Base-by-base conservation (phyloP, 2,329 filamentous ascomycete genomes). In the Cordyceps fumosorosea region DNA sequence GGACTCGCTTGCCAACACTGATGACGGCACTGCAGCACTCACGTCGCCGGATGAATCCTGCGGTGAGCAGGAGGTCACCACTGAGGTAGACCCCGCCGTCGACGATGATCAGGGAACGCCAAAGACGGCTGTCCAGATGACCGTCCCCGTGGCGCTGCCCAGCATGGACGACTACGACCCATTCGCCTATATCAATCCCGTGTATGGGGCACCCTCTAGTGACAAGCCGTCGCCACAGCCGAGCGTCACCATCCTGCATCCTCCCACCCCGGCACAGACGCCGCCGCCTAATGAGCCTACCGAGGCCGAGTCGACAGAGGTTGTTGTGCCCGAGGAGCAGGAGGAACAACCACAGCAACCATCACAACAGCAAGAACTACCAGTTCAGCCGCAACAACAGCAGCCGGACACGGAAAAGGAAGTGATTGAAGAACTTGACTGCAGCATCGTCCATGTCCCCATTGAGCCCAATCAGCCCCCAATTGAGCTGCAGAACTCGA, bases 401-500 rank as follows among this genome's bases (percentile, higher is more conserved):
- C 32, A 34, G 5, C 20, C 32, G 2, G 22, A 53, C 20, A 42
- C 56, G 18, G 56, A 58, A 34, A 58, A 58, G 45, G 56, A 58
- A 22, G 56, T 58, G 67, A n/a, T 65, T 65, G 0, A 68, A 67
- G 64, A 67, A 47, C n/a, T 55, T 7, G 71, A 74, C 24, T 74
- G 73, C 37, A 77, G 72, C 60, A 78, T 85, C 51, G 75, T 78
- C 63, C 77, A 79, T 7, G 77, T 86, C 58, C 68, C 71, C 12
- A 73, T 76, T 2, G 69, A 69, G 3, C 68, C 71, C 20, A 73
- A 74, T 26, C 76, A 79, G 62, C 83, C 80, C 3, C 79, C 82
- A 1, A 76, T 86, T 3, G 74, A 76, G 0, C 73, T 84, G 6
- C 85, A 88, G 65, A 86, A 87, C 67, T 78, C 79, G 0, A 71